Evolutionary conservation across 352 stramenopile genomes (phyloP).

Genomic region (Phytophthora ramorum): DNA sequence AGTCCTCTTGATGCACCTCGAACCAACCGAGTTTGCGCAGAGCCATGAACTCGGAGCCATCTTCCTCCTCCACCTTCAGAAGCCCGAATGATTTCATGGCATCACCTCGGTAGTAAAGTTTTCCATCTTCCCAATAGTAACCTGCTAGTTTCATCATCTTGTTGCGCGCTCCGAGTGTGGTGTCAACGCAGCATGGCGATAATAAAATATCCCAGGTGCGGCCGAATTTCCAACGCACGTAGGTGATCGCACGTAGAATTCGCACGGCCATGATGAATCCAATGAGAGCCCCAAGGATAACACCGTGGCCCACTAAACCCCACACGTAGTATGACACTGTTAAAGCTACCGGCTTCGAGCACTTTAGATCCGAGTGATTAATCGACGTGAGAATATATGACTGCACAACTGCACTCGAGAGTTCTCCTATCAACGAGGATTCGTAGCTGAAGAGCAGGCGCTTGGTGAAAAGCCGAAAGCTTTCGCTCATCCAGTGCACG

Average conservation of each 20-base stretch:
- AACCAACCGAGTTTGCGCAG: slow-evolving; percentile 22
- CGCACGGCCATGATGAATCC: not conserved
- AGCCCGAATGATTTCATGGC: slow-evolving; percentile 25
- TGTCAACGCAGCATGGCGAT: slow-evolving; percentile 20
- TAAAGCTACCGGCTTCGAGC: not conserved
- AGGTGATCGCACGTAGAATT: slow-evolving; percentile 1
- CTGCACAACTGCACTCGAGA: slow-evolving; percentile 5
- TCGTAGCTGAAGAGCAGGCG: slow-evolving; percentile 22
- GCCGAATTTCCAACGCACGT: not conserved
- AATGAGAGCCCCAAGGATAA: not conserved
- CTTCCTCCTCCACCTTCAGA: slow-evolving; percentile 25
- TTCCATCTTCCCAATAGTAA: slow-evolving; percentile 15
- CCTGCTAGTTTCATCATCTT: slow-evolving; percentile 16
- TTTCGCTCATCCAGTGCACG: slow-evolving; percentile 4
- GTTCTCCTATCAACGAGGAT: slow-evolving; percentile 17
- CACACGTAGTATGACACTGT: slow-evolving; percentile 12
- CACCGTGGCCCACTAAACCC: slow-evolving; percentile 6
- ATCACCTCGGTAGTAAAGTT: slow-evolving; percentile 12
- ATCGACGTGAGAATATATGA: slow-evolving; percentile 11
- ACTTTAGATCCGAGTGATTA: slow-evolving; percentile 7
- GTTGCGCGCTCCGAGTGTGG: slow-evolving; percentile 8
- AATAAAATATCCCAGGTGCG: slow-evolving; percentile 1
- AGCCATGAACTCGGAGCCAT: slow-evolving; percentile 24
- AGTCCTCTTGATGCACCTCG: slow-evolving; percentile 7
- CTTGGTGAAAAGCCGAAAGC: not conserved